Evolutionary conservation across 768 basidiomycete genomes (phyloP).

Genomic region (Pulveroboletus sp.): DNA sequence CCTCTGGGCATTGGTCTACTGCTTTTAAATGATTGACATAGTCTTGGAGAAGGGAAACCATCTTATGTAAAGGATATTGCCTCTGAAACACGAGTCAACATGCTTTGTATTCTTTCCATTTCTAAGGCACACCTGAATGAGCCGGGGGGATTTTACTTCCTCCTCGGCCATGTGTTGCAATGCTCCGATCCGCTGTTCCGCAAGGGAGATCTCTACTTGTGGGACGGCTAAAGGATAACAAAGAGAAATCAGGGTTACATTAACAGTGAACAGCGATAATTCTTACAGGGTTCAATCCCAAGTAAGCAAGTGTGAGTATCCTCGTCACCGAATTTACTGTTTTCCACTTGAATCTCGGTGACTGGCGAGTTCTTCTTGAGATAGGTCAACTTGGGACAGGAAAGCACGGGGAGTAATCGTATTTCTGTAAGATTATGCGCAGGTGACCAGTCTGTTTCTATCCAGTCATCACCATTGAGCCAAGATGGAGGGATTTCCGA

Average conservation of each 20-base stretch:
- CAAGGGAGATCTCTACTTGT: conserved; percentile 60
- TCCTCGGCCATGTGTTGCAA: conserved; percentile 32
- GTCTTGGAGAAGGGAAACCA: conserved; percentile 56
- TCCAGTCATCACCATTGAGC: conserved; percentile 79
- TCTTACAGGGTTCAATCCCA: conserved; percentile 64
- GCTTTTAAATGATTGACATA: conserved; percentile 55
- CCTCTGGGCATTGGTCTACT: conserved; percentile 37
- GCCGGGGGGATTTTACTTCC: conserved; percentile 7
- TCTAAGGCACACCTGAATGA: conserved; percentile 14
- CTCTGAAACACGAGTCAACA: conserved; percentile 19
- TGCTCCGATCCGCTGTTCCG: conserved; percentile 49
- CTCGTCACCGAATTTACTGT: conserved; percentile 84
- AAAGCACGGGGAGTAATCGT: conserved; percentile 66
- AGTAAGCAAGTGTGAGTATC: conserved; percentile 78
- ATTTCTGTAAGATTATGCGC: conserved; percentile 52
- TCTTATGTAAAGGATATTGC: conserved; percentile 36
- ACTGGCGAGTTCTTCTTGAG: conserved; percentile 56
- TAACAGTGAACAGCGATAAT: neutral
- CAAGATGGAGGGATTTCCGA: conserved; percentile 51
- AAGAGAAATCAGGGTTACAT: conserved; percentile 7
- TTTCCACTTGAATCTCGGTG: conserved; percentile 38
- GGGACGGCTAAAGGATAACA: conserved; percentile 46
- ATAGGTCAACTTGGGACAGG: conserved; percentile 80
- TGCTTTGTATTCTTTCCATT: neutral
- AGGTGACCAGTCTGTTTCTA: conserved; percentile 65